Percentiles rank a stretch among this genome's conserved stretches.
These are phyloP conservation scores for Fusarium praegraminearum DNA, from an alignment of 2,329 filamentous ascomycete genomes.

Conservation along the genomic window DNA sequence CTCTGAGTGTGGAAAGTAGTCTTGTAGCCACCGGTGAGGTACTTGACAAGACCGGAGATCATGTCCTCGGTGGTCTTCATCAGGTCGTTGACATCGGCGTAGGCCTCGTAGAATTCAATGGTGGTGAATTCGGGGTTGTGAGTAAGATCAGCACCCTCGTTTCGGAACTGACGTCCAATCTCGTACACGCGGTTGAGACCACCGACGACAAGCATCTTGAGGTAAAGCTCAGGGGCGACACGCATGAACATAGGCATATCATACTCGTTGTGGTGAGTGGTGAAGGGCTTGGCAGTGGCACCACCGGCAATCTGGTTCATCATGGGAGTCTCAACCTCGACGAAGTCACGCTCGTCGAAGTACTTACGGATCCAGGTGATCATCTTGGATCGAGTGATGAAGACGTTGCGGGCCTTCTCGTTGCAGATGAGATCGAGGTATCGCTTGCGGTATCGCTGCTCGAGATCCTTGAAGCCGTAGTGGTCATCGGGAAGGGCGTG, in stretches of 20 bases:
- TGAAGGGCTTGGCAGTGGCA: conserved; percentile 92
- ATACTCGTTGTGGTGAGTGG: conserved; percentile 95
- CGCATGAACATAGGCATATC: conserved; percentile 96
- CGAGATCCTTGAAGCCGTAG: conserved; percentile 95
- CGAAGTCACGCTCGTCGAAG: conserved; percentile 88
- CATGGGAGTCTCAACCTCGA: conserved; percentile 97
- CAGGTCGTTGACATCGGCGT: conserved; percentile 89
- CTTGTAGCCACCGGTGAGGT: conserved; percentile 85
- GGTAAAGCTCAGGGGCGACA: conserved; percentile 92
- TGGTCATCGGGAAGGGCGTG: conserved; percentile 82
- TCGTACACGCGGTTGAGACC: conserved; percentile 96
- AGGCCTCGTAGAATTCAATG: conserved; percentile 97
- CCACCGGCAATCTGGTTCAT: conserved; percentile 96
- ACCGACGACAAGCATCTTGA: conserved; percentile 96
- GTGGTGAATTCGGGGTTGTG: conserved; percentile 99
- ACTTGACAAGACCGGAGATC: conserved; percentile 88
- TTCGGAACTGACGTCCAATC: conserved; percentile 94
- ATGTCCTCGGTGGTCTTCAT: conserved; percentile 88
- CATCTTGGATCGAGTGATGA: conserved; percentile 88
- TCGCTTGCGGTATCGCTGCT: conserved; percentile 91
- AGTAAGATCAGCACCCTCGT: conserved; percentile 79
- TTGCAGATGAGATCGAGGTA: conserved; percentile 99
- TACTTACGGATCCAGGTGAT: conserved; percentile 88
- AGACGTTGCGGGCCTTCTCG: conserved; percentile 83
- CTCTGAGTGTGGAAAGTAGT: conserved; percentile 88